Evolutionary conservation across 139 green algal species (phyloP).

Genomic region (Yamagishiella unicocca): DNA sequence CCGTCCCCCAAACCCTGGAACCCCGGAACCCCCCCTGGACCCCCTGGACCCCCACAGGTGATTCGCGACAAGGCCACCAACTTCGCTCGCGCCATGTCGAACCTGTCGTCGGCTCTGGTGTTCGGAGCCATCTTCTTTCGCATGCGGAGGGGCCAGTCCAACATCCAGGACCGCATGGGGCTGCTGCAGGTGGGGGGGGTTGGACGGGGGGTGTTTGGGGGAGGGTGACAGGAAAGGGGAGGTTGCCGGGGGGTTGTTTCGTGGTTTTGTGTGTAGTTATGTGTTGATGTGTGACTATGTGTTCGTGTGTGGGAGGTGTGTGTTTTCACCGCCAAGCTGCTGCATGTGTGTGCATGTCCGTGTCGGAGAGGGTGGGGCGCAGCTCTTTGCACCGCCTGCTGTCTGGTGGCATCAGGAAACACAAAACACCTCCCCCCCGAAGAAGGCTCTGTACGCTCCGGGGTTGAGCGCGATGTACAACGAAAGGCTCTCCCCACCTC

Average conservation of each 20-base stretch:
- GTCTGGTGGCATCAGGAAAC: no score
- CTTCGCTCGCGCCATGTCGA: conserved; percentile 75
- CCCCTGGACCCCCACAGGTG: conserved; percentile 66
- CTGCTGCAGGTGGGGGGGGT: conserved; percentile 70
- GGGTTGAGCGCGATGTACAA: no score
- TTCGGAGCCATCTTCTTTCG: conserved; percentile 95
- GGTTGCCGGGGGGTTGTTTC: not conserved
- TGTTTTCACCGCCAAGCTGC: no score
- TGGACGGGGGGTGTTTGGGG: not conserved
- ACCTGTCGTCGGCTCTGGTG: conserved; percentile 87
- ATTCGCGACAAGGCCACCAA: conserved; percentile 88
- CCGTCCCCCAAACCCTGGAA: not conserved
- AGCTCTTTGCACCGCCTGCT: no score
- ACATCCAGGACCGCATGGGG: conserved; percentile 92
- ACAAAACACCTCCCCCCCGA: no score
- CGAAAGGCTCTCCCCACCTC: no score
- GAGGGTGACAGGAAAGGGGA: not conserved
- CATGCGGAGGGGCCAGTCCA: conserved; percentile 76
- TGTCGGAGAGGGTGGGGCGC: no score
- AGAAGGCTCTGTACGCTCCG: no score
- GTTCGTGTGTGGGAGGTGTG: no score
- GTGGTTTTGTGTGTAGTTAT: conserved; percentile 65
- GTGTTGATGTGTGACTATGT: not conserved
- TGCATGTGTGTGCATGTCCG: no score
- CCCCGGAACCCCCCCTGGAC: not conserved